Base-by-base conservation (phyloP, 306 rosid species). In the Prunus mongolica region DNA sequence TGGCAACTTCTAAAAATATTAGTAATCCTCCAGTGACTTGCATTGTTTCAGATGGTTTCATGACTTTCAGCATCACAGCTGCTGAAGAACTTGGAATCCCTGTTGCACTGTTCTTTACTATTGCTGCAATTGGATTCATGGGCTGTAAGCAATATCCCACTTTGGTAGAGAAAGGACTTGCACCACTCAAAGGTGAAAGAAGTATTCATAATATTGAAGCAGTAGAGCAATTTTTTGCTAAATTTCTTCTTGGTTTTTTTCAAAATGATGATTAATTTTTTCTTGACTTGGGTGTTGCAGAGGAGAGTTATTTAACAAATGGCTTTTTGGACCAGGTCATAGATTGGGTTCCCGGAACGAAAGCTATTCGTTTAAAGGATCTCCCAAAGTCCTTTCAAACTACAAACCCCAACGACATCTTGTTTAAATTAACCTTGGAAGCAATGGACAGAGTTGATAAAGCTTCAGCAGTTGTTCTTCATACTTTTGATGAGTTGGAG, bases 161-260 rank as follows among this genome's bases (percentile, higher is more conserved):
- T 10, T 15, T 74, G 69, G 77, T 74, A 12, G 78, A 74, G 62
- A 74, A 58, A 44, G 78, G 61, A 60, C 7, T 61, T 16, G 2
- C 56, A 16, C 78, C 78, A 46, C 78, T 74, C 56, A 74, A 74
- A 61, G 78, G 78, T 30, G 12, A 3, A 8, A 56, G 8, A 56
- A 20, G 20, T 8, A n/a, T 38, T 38, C n/a, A 56, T 56, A 10
- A 10, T 56, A 8, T 19, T 9, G 25, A n/a, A 19, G 27, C 28
- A 8, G 20, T 22, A 20, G 20, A 1, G 20, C 20, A 12, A 56
- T 1, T 20, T 56, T 56, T 1, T 20, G 28, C 0, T 20, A 0
- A 20, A 56, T 10, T 2, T 24, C 25, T 8, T 55, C 1, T 49
- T 3, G 4, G 13, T 49, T 1, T 55, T 20, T n/a, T 22, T 1